Conservation (phyloP, 139 green algal species). For the Ettlia oleoabundans region DNA sequence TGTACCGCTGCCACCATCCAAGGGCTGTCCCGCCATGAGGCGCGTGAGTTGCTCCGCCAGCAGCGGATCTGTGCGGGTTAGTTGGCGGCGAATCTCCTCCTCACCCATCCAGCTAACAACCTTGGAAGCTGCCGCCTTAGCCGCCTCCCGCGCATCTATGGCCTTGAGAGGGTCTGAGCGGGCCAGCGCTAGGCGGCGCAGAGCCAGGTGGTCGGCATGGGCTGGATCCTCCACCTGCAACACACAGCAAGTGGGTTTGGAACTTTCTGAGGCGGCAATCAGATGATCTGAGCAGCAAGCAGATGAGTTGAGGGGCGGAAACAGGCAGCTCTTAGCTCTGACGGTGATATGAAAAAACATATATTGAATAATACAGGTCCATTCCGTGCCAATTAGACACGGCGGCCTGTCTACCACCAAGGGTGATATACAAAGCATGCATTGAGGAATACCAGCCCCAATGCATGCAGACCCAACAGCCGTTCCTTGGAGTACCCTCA, state of each 20-base stretch:
- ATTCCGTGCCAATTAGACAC: no score
- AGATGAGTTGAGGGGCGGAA: not conserved
- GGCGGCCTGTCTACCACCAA: no score
- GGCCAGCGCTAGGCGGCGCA: constrained; percentile 34
- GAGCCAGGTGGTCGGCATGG: constrained; percentile 39
- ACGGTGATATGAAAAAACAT: no score
- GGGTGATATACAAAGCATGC: no score
- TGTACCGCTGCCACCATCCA: not conserved
- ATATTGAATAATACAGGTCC: no score
- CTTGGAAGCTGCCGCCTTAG: constrained; percentile 25
- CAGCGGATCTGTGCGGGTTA: not conserved
- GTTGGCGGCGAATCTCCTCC: not conserved
- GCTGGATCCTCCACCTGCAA: constrained; percentile 19
- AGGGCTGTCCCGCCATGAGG: constrained; percentile 21
- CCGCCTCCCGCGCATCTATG: constrained; percentile 35
- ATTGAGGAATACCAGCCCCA: no score
- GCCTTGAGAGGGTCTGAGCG: constrained; percentile 32
- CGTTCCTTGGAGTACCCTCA: no score
- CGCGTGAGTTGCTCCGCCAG: not conserved
- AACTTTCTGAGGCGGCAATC: no score
- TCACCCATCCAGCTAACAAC: constrained; percentile 29
- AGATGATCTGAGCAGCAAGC: no score
- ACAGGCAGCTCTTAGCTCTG: no score
- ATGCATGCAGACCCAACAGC: no score
- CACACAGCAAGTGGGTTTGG: no score